Evolutionary conservation across 1,284 basidiomycete species (phyloP), one percentile per base, ranked within the genome.

Genomic region (Ganoderma leucocontextum): DNA sequence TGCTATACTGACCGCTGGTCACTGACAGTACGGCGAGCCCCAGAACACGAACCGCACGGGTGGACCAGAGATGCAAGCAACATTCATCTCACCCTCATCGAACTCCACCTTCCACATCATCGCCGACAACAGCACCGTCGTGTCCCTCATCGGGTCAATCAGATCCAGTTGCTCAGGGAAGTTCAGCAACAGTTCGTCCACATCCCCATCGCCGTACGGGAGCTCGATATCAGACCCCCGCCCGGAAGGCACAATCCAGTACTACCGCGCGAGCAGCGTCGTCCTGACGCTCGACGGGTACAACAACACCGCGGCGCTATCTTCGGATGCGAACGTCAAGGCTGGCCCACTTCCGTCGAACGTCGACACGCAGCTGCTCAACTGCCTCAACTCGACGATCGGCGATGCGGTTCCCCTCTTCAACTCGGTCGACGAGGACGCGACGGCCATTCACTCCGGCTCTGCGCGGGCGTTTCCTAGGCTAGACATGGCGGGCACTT

Each of bases 281-380:
- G 84, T 82, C 6, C 80, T 90, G 29, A 83, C 84, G 10, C 78
- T 92, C 22, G 87, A 90, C 68, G 89, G 89, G 6, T 93, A 91
- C 76, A 91, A 92, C 74, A 84, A 91, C 71, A 86, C 88, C 0
- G 80, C 82, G 60, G 80, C 81, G 22, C 78, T 87, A 35, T 74
- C 70, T 41, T 70, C 76, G 10, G 81, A 84, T 29, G 77, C 81
- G 36, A 82, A 79, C 38, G 80, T 82, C 1, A 78, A 85, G 0
- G 82, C 88, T 67, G 82, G 84, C 7, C 83, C 87, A 0, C 73
- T 91, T 0, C 87, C 86, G 0, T 70, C 75, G 17, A 78, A 78
- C 67, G 77, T 87, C 47, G 85, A 91, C 74, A 76, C 75, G 13
- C 80, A 78, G 2, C 79, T 89, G 52, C 71, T 90, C 36, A 75